These are phyloP conservation scores for Phylloporus rhodoxanthus DNA, from an alignment of 768 basidiomycete species.

Conservation along the genomic window DNA sequence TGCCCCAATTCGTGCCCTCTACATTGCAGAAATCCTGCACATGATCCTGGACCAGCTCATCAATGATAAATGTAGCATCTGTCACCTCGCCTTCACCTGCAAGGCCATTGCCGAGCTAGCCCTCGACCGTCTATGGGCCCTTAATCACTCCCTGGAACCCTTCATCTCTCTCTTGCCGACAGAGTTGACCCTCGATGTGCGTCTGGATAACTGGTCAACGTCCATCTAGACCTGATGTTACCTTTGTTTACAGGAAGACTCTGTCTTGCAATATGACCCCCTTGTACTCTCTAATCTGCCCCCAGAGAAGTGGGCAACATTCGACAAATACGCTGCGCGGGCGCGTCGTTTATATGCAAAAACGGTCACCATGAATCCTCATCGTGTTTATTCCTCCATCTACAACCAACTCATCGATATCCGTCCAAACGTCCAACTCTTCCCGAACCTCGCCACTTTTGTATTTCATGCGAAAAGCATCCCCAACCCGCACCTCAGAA, in stretches of 20 bases:
- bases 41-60: conserved; percentile 20
- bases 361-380: conserved; percentile 24
- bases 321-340: conserved; percentile 21
- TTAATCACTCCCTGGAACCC: conserved; percentile 22
- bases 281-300: conserved; percentile 3
- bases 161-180: conserved; percentile 19
- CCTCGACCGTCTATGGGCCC: conserved; percentile 22
- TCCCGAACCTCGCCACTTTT: conserved; percentile 16
- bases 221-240: conserved; percentile 6
- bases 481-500: conserved; percentile 8
- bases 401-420: conserved; percentile 19
- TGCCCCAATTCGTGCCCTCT: conserved; percentile 6
- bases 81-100: conserved; percentile 18
- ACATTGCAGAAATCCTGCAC: conserved; percentile 19
- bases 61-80: conserved; percentile 14
- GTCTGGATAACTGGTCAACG: background rate
- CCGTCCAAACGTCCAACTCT: conserved; percentile 22
- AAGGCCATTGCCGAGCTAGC: conserved; percentile 15
- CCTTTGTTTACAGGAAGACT: conserved; percentile 13
- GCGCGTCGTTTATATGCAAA: conserved; percentile 21
- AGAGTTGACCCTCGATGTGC: conserved; percentile 18
- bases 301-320: conserved; percentile 13
- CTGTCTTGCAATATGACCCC: conserved; percentile 13
- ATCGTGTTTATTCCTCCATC: conserved; percentile 22
- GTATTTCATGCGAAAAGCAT: conserved; percentile 14